Conservation (phyloP, 306 rosid species). For the Quercus robur region DNA sequence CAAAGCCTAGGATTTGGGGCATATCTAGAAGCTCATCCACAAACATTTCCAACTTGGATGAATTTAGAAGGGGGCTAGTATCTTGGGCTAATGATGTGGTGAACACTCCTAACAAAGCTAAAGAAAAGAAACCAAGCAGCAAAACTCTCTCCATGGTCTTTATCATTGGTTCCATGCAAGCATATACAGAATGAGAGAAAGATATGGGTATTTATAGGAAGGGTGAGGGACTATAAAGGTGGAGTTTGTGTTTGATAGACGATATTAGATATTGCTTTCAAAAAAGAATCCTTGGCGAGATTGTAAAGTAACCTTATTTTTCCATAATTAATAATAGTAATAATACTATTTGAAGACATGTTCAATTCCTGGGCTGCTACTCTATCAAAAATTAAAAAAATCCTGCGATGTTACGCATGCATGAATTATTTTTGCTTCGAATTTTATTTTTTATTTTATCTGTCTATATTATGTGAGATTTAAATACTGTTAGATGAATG, state of each 20-base stretch:
- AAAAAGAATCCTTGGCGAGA: too few relatives aligned
- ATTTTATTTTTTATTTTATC: too few relatives aligned
- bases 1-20: conserved; percentile 33
- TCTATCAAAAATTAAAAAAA: too few relatives aligned
- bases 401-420: too few relatives aligned
- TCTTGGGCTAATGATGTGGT: conserved; percentile 13
- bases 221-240: not conserved
- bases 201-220: not conserved
- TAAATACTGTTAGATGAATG: rapidly evolving
- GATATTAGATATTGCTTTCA: too few relatives aligned
- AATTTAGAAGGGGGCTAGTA: not conserved
- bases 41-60: conserved; percentile 31
- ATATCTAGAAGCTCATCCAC: conserved; percentile 45
- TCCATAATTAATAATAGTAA: too few relatives aligned
- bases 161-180: not conserved
- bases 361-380: too few relatives aligned
- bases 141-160: not conserved
- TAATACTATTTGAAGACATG: too few relatives aligned
- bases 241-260: too few relatives aligned
- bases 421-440: too few relatives aligned
- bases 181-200: not conserved
- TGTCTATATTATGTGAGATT: too few relatives aligned
- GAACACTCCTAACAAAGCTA: not conserved
- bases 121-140: not conserved
- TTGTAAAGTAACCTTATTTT: too few relatives aligned